phyloP scores from a whole-genome alignment of 176 grass and related monocot species.

The Rhynchospora breviuscula region DNA sequence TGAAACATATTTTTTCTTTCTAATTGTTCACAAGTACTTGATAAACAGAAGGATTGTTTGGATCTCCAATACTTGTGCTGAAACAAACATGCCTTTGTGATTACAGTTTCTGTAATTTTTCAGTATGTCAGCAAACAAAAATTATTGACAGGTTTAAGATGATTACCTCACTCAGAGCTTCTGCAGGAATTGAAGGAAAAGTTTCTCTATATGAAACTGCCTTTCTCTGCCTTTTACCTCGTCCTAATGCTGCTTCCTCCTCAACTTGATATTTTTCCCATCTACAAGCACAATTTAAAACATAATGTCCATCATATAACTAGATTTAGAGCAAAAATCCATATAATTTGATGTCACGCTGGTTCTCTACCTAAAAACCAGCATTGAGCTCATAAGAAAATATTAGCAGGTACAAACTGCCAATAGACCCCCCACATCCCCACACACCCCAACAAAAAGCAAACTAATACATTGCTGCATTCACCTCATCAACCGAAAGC shows the following conservation, averaged over 20 bases:
- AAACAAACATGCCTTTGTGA: not conserved
- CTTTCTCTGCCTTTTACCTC: constrained; percentile 94
- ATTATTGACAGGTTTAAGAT: not conserved
- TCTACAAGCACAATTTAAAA: constrained; percentile 32
- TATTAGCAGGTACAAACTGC: too few relatives aligned
- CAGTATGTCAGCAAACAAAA: not conserved
- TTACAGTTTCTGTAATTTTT: not conserved
- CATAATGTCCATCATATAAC: not conserved
- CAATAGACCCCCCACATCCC: not conserved
- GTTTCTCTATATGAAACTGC: constrained; percentile 98
- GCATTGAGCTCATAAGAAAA: not conserved
- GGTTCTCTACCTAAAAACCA: not conserved
- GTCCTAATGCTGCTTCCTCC: constrained; percentile 87
- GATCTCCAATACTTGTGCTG: not conserved
- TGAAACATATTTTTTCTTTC: not conserved
- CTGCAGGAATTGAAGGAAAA: constrained; percentile 72
- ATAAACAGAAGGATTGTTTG: not conserved
- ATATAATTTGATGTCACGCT: not conserved
- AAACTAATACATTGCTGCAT: not conserved
- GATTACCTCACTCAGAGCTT: constrained; percentile 93
- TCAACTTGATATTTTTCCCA: constrained; percentile 95
- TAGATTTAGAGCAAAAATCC: not conserved
- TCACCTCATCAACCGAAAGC: not conserved
- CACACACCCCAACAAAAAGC: not conserved
- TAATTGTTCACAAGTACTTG: not conserved